Base-by-base conservation (phyloP, 2,329 filamentous ascomycete genomes). In the Zymoseptoria crescenta region DNA sequence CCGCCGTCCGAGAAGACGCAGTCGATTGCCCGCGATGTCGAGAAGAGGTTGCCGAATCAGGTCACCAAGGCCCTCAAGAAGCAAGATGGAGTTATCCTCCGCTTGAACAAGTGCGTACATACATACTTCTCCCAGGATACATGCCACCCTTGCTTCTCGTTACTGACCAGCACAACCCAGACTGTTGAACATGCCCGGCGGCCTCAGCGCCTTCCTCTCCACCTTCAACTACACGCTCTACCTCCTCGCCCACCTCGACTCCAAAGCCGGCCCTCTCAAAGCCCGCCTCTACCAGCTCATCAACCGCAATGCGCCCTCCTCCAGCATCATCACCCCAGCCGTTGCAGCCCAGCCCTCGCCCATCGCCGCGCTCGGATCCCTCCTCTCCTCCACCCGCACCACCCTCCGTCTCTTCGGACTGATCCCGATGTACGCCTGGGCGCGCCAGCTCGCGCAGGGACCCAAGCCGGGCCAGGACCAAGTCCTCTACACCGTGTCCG, bases 391-490 rank as follows among this genome's bases (percentile, higher is more conserved):
- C 58, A 71, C 74, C 56, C 73, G 76, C 59, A 76, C 75, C 29
- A 77, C 74, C 2, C 73, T 78, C 50, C 74, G 76, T 51, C 69
- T 77, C 28, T 74, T 77, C 56, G 76, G 75, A 49, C 67, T 75
- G 19, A 69, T 77, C 48, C 75, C 76, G 3, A 69, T 78, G 29
- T 78, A 78, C 67, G 74, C 76, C 51, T 77, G 76, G 75, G 65
- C 76, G 53, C 71, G 75, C 29, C 71, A 74, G 20, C 70, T 78
- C 7, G 63, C 73, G 27, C 66, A 73, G 16, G 75, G 75, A 13
- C 74, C 73, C 8, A 76, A 77, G 64, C 69, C 70, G 2, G 75
- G 74, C 54, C 68, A 75, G 52, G 76, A 78, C 59, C 59, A 67
- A 6, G 72, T 77, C 8, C 68, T 77, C 51, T 76, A 78, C 63